Evolutionary conservation across 1,284 basidiomycete species (phyloP).

Genomic region (Tilletia horrida): DNA sequence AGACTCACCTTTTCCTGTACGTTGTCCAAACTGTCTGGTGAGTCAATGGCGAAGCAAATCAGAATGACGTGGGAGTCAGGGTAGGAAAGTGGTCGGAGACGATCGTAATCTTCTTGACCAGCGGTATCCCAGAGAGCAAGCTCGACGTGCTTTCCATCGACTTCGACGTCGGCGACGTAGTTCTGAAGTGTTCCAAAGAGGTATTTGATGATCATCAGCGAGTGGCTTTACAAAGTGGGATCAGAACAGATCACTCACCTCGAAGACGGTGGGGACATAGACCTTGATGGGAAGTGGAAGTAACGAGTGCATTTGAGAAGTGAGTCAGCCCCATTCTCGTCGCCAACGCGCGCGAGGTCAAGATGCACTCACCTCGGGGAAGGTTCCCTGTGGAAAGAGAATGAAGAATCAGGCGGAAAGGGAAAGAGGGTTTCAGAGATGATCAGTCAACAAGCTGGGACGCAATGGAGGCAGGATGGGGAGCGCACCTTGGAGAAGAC

Average conservation of each 20-base stretch:
- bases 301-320: background rate
- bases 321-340: background rate
- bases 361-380: constrained; percentile 71
- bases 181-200: constrained; percentile 53
- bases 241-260: constrained; percentile 50
- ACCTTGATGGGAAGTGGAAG: constrained; percentile 60
- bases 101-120: constrained; percentile 73
- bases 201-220: no score
- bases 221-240: no score
- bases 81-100: constrained; percentile 66
- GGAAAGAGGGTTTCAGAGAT: background rate
- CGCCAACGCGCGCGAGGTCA: background rate
- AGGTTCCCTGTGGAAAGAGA: constrained; percentile 64
- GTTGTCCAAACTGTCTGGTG: constrained; percentile 86
- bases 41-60: constrained; percentile 89
- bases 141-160: constrained; percentile 86
- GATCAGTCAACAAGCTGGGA: background rate
- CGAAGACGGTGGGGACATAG: constrained; percentile 88
- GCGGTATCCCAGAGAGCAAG: constrained; percentile 93
- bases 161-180: constrained; percentile 83
- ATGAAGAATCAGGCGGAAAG: background rate
- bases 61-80: constrained; percentile 89
- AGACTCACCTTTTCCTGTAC: constrained; percentile 80
- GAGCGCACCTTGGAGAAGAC: constrained; percentile 68
- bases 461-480: no score